Evolutionary conservation across 345 rosid species (phyloP).

Genomic region (Populus ilicifolia): DNA sequence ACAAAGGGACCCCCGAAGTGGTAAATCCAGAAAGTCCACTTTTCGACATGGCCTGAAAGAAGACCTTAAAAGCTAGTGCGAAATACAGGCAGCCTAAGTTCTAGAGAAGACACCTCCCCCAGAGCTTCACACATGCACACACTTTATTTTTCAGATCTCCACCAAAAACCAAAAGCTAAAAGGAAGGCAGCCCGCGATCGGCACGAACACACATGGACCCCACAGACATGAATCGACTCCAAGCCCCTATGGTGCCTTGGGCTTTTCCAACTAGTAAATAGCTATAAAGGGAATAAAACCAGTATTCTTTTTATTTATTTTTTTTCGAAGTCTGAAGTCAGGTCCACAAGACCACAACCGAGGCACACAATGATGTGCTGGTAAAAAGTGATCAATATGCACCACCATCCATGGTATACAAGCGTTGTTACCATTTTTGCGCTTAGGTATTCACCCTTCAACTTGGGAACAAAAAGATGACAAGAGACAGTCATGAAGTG

Average conservation of each 20-base stretch:
- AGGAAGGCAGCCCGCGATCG: background rate
- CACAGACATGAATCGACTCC: constrained; percentile 23
- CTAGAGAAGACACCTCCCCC: background rate
- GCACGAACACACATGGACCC: constrained; percentile 17
- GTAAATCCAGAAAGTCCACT: constrained; percentile 24
- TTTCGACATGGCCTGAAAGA: constrained; percentile 8
- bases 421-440: background rate
- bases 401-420: constrained; percentile 22
- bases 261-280: constrained; percentile 12
- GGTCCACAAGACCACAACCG: constrained; percentile 22
- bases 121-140: background rate
- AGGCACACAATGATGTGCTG: constrained; percentile 10
- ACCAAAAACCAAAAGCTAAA: constrained; percentile 12
- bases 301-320: background rate
- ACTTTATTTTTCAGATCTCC: constrained; percentile 15
- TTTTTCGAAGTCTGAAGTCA: constrained; percentile 1
- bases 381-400: constrained; percentile 1
- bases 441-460: constrained; percentile 18
- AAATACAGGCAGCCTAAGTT: constrained; percentile 7
- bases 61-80: background rate
- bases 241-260: constrained; percentile 3
- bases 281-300: background rate
- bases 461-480: constrained; percentile 37
- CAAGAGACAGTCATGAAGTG: constrained; percentile 24
- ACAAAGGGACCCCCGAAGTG: constrained; percentile 22